Conservation (phyloP, 805 yeast genomes). For the Wickerhamomyces chaumierensis region DNA sequence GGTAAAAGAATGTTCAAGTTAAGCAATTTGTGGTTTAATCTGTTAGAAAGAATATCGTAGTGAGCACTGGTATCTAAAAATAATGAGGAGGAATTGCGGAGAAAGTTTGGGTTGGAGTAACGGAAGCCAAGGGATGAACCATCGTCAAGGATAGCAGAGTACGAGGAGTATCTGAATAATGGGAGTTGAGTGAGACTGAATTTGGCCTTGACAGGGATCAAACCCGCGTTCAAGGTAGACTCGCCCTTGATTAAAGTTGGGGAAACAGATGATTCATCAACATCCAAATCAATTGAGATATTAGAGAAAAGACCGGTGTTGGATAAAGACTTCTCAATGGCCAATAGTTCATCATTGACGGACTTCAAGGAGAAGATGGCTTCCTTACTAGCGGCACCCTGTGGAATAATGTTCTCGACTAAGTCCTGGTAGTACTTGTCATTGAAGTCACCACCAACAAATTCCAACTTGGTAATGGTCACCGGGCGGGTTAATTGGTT, state of each 20-base stretch:
- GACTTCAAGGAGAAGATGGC: constrained; percentile 25
- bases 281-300: constrained; percentile 29
- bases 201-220: constrained; percentile 34
- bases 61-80: constrained; percentile 33
- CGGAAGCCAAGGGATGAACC: constrained; percentile 24
- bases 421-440: constrained; percentile 34
- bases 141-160: constrained; percentile 23
- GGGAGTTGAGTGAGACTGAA: constrained; percentile 28
- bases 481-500: constrained; percentile 14
- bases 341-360: constrained; percentile 24
- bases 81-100: constrained; percentile 49
- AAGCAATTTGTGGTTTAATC: constrained; percentile 34
- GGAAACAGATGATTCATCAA: constrained; percentile 18
- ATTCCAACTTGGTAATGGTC: constrained; percentile 8
- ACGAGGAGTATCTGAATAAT: constrained; percentile 19
- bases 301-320: constrained; percentile 35
- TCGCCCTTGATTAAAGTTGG: constrained; percentile 7
- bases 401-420: constrained; percentile 13
- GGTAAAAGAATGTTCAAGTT: constrained; percentile 38
- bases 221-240: constrained; percentile 4
- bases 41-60: constrained; percentile 35
- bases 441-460: constrained; percentile 24
- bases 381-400: constrained; percentile 27
- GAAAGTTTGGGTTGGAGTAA: constrained; percentile 32
- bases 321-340: constrained; percentile 24